Percentiles rank a stretch among this genome's conserved stretches.
These are phyloP conservation scores for Trametes polyzona DNA, from an alignment of 1,284 basidiomycete species.

Conservation along the genomic window DNA sequence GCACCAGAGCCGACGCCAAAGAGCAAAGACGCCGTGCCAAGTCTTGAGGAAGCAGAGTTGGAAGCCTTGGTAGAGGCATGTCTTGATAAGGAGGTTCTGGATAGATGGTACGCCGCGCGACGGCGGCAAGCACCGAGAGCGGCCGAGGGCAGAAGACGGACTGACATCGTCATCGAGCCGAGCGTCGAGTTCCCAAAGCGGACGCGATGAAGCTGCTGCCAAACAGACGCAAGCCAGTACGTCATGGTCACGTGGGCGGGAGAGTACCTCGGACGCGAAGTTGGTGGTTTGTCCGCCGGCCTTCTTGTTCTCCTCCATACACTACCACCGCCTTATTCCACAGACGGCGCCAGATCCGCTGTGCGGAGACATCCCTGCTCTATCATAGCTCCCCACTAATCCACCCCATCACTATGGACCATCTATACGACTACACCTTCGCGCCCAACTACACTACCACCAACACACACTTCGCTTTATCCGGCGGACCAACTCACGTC, in stretches of 20 bases:
- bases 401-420: constrained; percentile 26
- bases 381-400: constrained; percentile 19
- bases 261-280: constrained; percentile 9
- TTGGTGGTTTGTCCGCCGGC: constrained; percentile 9
- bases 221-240: constrained; percentile 20
- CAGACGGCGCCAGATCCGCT: constrained; percentile 12
- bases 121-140: neutral
- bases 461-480: constrained; percentile 4
- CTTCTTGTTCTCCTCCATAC: constrained; percentile 6
- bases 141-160: constrained; percentile 11
- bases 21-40: constrained; percentile 8
- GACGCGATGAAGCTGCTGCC: constrained; percentile 20
- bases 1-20: constrained; percentile 38
- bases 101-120: neutral
- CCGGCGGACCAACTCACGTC: constrained; percentile 5
- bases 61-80: neutral
- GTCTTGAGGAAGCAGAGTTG: neutral
- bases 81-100: neutral
- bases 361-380: constrained; percentile 19
- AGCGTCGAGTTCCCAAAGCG: constrained; percentile 30
- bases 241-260: constrained; percentile 11
- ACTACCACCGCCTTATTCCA: constrained; percentile 25
- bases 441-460: constrained; percentile 19
- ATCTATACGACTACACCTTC: constrained; percentile 31
- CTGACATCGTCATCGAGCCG: constrained; percentile 13